Base-by-base conservation (phyloP, 2,329 filamentous ascomycete species). In the Cercospora brassicicola region DNA sequence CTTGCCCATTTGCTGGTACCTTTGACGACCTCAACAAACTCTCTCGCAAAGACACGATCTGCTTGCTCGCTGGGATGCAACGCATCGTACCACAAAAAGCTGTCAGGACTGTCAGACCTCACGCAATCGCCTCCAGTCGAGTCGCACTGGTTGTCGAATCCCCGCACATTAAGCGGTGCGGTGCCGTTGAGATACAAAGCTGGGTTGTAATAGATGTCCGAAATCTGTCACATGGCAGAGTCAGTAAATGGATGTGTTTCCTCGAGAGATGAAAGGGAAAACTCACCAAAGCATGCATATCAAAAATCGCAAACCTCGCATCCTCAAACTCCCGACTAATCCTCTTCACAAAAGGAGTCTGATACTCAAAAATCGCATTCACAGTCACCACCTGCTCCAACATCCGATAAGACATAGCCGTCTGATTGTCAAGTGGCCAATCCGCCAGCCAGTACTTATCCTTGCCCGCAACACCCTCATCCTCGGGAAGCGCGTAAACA, bases 21-120 rank as follows among this genome's bases (percentile, higher is more conserved):
- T 31, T 81, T 78, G 6, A 89, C 78, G 1, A 88, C 83, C 36
- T 83, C 81, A 3, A 86, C 78, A 76, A 89, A 89, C 66, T 86
- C 84, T 67, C 79, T 80, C 18, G 86, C 88, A 61, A 89, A 82
- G 53, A 84, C 81, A 74, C 85, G 80, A 78, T 87, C 85, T 7
- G 89, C 85, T 78, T 87, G 86, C 78, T 88, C 84, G 31, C 88
- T 89, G 0, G 90, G 90, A 80, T 94, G 91, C 75, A 94, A 77
- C 75, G 89, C 86, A 78, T 94, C 91, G 73, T 84, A 91, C 90
- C 91, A 94, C 76, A 92, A 72, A 76, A 87, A 94, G 56, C 86
- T 88, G 71, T 90, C 86, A 36, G 82, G 78, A 36, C 82, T 81
- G 3, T 82, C 66, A 13, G 78, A 71, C 42, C 81, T 79, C 66